Percentiles rank a stretch among this genome's conserved stretches.
Evolutionary conservation across 306 rosid species (phyloP).

Genomic region (Elaeagnus macrophylla): DNA sequence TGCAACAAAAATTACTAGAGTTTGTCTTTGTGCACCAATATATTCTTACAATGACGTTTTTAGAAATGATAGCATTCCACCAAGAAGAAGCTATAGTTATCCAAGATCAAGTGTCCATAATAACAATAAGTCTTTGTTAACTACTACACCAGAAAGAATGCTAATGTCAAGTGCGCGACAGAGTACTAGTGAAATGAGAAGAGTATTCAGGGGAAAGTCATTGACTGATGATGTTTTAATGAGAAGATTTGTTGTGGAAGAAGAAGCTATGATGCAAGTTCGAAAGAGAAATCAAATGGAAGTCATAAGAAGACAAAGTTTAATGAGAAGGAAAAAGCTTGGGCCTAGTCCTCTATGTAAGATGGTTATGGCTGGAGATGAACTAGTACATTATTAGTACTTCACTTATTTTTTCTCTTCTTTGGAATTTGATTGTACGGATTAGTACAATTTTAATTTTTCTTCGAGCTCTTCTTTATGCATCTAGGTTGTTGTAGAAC

Average conservation of each 20-base stretch:
- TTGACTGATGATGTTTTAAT: constrained; percentile 84
- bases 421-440: background rate
- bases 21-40: constrained; percentile 87
- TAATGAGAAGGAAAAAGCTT: constrained; percentile 55
- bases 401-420: background rate
- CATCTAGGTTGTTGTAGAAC: too few relatives aligned
- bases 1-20: constrained; percentile 77
- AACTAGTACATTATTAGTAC: constrained; percentile 7
- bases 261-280: constrained; percentile 94
- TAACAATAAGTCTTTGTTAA: background rate
- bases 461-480: too few relatives aligned
- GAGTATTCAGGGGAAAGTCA: constrained; percentile 79
- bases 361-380: constrained; percentile 55
- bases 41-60: constrained; percentile 75
- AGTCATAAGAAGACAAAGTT: constrained; percentile 54
- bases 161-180: constrained; percentile 31
- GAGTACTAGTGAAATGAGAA: constrained; percentile 64
- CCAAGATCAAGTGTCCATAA: constrained; percentile 48
- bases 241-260: constrained; percentile 85
- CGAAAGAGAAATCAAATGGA: constrained; percentile 87
- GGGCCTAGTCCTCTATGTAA: constrained; percentile 87
- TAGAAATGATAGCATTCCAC: constrained; percentile 52
- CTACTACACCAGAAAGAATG: background rate
- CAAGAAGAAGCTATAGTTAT: constrained; percentile 83
- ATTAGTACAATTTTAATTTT: too few relatives aligned